phyloP scores from a whole-genome alignment of 2,329 filamentous ascomycete genomes.

The Capronia americana region DNA sequence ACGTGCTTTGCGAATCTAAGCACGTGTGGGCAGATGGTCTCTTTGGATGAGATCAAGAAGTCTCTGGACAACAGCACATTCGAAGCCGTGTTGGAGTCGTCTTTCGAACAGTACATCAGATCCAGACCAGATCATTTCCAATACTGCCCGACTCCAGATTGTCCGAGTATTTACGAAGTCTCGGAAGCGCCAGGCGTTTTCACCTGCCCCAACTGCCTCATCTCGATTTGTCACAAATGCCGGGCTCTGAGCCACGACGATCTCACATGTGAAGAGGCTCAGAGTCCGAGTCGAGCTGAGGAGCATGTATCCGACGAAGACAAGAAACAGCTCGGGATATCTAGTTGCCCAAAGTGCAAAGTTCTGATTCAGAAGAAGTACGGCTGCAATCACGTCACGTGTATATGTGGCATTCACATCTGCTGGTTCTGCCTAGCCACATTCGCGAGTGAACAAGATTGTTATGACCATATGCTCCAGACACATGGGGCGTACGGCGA shows the following conservation, averaged over 20 bases:
- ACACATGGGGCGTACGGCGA: slow-evolving; percentile 9
- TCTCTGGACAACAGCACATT: slow-evolving; percentile 3
- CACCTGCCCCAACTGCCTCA: slow-evolving; percentile 22
- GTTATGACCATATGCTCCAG: slow-evolving; percentile 12
- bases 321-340: slow-evolving; percentile 17
- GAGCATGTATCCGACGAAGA: slow-evolving; percentile 1
- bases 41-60: slow-evolving; percentile 14
- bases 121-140: slow-evolving; percentile 12
- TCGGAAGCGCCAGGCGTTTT: slow-evolving; percentile 6
- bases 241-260: slow-evolving; percentile 26
- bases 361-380: slow-evolving; percentile 70
- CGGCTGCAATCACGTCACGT: slow-evolving; percentile 87
- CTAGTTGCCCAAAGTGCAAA: slow-evolving; percentile 18
- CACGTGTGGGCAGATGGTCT: slow-evolving; percentile 13
- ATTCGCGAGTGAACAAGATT: slow-evolving; percentile 2
- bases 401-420: slow-evolving; percentile 45
- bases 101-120: slow-evolving; percentile 20
- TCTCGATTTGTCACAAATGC: slow-evolving; percentile 23
- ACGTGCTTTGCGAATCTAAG: slow-evolving; percentile 13
- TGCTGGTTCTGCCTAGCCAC: slow-evolving; percentile 19
- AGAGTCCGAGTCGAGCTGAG: neutral
- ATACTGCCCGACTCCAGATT: slow-evolving; percentile 28
- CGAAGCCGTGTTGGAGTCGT: slow-evolving; percentile 14
- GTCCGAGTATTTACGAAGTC: slow-evolving; percentile 21
- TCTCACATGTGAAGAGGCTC: slow-evolving; percentile 10